A percentile compares a stretch with the other conserved stretches of the same genome.
phyloP scores from a whole-genome alignment of 768 basidiomycete species.

The Serendipita sp. region DNA sequence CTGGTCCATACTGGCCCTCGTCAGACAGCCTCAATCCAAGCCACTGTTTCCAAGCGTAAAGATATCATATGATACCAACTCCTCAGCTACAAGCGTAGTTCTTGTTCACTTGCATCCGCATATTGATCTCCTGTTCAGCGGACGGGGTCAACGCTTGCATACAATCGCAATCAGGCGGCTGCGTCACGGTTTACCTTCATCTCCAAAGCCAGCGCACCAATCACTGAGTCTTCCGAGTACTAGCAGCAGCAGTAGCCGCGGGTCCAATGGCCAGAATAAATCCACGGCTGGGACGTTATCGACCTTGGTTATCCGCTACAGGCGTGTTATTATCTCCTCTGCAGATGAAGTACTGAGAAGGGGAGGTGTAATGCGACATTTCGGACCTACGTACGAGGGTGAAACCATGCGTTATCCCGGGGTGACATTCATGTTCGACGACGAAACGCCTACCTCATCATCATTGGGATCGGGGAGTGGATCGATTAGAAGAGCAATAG shows the following conservation, averaged over 20 bases:
- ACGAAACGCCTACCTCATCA: conserved; percentile 30
- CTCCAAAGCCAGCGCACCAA: neutral
- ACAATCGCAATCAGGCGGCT: conserved; percentile 60
- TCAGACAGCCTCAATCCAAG: conserved; percentile 37
- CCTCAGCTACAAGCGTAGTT: conserved; percentile 53
- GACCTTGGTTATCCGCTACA: conserved; percentile 53
- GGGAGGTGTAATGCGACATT: conserved; percentile 50
- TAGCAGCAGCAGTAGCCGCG: conserved; percentile 6
- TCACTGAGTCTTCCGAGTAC: neutral
- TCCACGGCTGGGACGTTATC: conserved; percentile 2
- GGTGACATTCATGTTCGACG: conserved; percentile 71
- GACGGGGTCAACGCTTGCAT: conserved; percentile 60
- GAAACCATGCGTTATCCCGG: conserved; percentile 71
- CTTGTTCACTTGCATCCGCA: conserved; percentile 68
- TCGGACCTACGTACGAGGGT: conserved; percentile 71
- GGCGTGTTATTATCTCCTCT: conserved; percentile 46
- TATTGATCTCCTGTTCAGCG: conserved; percentile 73
- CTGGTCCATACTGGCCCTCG: conserved; percentile 57
- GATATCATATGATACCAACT: conserved; percentile 65
- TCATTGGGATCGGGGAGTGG: conserved; percentile 18
- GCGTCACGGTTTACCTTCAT: conserved; percentile 40
- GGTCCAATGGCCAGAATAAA: conserved; percentile 8
- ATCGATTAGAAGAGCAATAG: conserved; percentile 36
- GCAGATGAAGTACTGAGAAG: conserved; percentile 43
- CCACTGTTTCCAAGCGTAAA: conserved; percentile 68